Evolutionary conservation across 345 rosid species (phyloP).

Genomic region (Clarkia xantiana): DNA sequence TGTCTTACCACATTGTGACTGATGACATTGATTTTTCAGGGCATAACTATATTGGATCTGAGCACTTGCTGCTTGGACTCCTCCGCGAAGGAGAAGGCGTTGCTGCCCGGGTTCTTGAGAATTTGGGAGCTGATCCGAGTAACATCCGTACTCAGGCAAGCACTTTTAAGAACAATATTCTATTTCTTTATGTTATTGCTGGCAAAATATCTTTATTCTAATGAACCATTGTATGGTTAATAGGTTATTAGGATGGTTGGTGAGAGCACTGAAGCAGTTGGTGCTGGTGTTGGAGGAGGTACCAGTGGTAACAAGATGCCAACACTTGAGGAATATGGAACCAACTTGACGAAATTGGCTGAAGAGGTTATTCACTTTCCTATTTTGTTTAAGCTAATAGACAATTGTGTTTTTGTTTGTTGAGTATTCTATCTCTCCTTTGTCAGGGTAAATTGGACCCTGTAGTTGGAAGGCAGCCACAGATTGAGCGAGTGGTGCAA

Average conservation of each 20-base stretch:
- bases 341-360: conserved; percentile 89
- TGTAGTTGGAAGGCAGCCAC: conserved; percentile 95
- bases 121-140: conserved; percentile 80
- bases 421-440: conserved; percentile 1
- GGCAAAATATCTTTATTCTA: background rate
- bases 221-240: background rate
- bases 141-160: conserved; percentile 91
- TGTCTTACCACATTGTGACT: too few species aligned
- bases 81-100: conserved; percentile 99
- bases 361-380: conserved; percentile 55
- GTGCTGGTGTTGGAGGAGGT: conserved; percentile 71
- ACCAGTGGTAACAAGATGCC: conserved; percentile 82
- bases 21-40: conserved; percentile 23
- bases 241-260: conserved; percentile 99
- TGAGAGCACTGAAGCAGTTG: conserved; percentile 72
- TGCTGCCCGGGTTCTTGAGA: conserved; percentile 96
- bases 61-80: conserved; percentile 91
- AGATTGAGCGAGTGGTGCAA: conserved; percentile 90
- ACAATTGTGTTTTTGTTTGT: background rate
- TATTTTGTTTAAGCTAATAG: background rate
- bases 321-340: conserved; percentile 96
- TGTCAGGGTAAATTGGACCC: conserved; percentile 94
- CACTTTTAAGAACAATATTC: background rate
- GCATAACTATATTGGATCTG: conserved; percentile 96
- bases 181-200: conserved; percentile 1